Evolutionary conservation across 78 protist genomes (phyloP), one percentile per base, ranked within the genome.

Genomic region (Pigoraptor vietnamica): DNA sequence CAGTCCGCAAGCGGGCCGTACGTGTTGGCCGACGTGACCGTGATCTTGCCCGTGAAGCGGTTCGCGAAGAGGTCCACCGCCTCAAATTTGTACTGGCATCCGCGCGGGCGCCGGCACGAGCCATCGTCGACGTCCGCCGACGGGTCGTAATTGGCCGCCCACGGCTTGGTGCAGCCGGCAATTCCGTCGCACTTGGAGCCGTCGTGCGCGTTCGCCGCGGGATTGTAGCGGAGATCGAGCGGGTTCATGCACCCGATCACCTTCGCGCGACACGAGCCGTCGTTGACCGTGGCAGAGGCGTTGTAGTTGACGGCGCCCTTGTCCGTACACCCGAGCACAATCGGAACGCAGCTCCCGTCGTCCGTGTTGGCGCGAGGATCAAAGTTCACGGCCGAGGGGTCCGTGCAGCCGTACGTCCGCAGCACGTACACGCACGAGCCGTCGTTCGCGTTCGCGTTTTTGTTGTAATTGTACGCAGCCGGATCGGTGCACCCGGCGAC

Each of bases 401-500:
- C 39, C 2, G 82, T 48, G 83, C 90, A 88, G n/a, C 90, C 84
- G 39, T 14, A 0, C 6, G 2, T 34, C 23, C 29, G 38, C 1
- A n/a, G 21, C 1, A 23, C 24, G 82, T 14, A n/a, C 37, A 32
- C 90, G 82, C 90, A 88, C 32, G 39, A 21, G 37, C 90, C 90
- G 82, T 88, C 90, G 82, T 88, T 24, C 32, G 1, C 24, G 37
- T 2, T 40, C 29, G 90, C 90, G 39, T 0, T 0, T 24, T 67
- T 0, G 0, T 40, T 34, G 82, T 33, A 88, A 38, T 88, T 88
- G 38, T 1, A 9, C 82, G 90, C 90, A 33, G 29, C 1, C 38
- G 90, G 37, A 23, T 25, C 14, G 23, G 82, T 88, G 81, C 90
- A 88, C 6, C 90, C 90, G 90, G n/a, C 23, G 90, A 40, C 0